Base-by-base conservation (phyloP, 257 asterid species). In the Ballota nigra region DNA sequence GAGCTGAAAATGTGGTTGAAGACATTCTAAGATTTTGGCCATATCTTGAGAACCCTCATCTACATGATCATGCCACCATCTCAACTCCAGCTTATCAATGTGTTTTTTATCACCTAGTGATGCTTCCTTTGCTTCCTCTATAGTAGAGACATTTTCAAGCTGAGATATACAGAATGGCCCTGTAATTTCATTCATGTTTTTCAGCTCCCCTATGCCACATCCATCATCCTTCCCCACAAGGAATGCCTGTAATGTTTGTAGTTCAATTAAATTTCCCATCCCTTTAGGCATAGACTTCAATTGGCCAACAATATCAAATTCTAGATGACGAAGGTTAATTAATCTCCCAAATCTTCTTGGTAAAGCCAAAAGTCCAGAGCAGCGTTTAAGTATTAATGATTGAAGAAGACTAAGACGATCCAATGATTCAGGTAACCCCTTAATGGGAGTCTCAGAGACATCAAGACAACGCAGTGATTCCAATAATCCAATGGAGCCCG, bases 211-310 rank as follows among this genome's bases (percentile, higher is more conserved):
- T 45, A 86, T 83, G 45, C 72, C 56, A 66, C 81, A 75, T 7
- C 81, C 82, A 68, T 73, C 84, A 20, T 81, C 70, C 61, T 64
- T 70, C 4, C 86, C 91, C 57, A 86, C 87, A 22, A 80, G 29
- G 79, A 83, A 83, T 6, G 80, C 87, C 31, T 34, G 66, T 52
- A 86, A 71, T 0, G 86, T 86, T 61, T 78, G 87, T 59, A 86
- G 84, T n/a, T 74, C 66, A 9, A 38, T 59, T 63, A 83, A 56
- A 43, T 53, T 71, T 26, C 91, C 81, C 81, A 86, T 73, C 19
- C 82, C 79, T 45, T 8, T 69, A 0, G 88, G 88, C 88, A 86
- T 78, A 56, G 74, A 66, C 40, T 23, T 52, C 70, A 79, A 59
- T 69, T 73, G 83, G 38, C 71, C 53, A 40, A 66, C 24, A 67